phyloP scores from a whole-genome alignment of 1,284 basidiomycete species.

The Malassezia psittaci region DNA sequence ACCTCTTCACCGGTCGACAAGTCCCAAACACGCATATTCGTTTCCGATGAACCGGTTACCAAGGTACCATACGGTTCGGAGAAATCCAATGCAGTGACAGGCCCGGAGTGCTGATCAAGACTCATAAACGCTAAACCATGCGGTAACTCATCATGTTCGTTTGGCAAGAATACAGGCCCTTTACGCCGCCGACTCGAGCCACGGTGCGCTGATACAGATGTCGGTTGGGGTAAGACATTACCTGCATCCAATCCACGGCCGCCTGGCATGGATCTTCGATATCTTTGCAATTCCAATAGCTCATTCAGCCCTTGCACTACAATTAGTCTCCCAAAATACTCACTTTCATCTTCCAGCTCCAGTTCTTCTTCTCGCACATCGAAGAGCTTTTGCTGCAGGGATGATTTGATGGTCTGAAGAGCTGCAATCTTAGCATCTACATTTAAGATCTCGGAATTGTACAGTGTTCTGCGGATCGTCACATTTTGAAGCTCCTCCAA shows the following conservation, averaged over 20 bases:
- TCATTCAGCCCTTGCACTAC: slow-evolving; percentile 30
- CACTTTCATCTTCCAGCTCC: slow-evolving; percentile 70
- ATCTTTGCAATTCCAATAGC: slow-evolving; percentile 37
- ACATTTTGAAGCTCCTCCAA: slow-evolving; percentile 36
- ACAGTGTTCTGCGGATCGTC: slow-evolving; percentile 25
- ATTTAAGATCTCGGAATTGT: slow-evolving; percentile 26
- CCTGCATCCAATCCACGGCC: slow-evolving; percentile 32
- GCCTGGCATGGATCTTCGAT: slow-evolving; percentile 41
- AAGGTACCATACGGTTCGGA: slow-evolving; percentile 91
- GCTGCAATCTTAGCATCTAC: slow-evolving; percentile 52
- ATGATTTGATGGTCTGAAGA: slow-evolving; percentile 68
- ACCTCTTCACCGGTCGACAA: slow-evolving; percentile 55
- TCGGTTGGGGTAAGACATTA: slow-evolving; percentile 18
- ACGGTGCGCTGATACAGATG: slow-evolving; percentile 5
- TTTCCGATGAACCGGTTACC: slow-evolving; percentile 61
- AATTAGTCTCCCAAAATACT: not conserved
- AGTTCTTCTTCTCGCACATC: slow-evolving; percentile 87
- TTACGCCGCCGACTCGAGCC: slow-evolving; percentile 30
- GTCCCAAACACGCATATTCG: slow-evolving; percentile 71
- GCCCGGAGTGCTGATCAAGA: slow-evolving; percentile 65
- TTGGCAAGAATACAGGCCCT: slow-evolving; percentile 79
- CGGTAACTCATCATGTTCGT: slow-evolving; percentile 91
- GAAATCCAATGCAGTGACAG: slow-evolving; percentile 82
- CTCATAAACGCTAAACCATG: slow-evolving; percentile 95
- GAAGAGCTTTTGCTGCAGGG: slow-evolving; percentile 71